Evolutionary conservation across 2,329 filamentous ascomycete species (phyloP), one percentile per base, ranked within the genome.

Genomic region (Colletotrichum sp.): DNA sequence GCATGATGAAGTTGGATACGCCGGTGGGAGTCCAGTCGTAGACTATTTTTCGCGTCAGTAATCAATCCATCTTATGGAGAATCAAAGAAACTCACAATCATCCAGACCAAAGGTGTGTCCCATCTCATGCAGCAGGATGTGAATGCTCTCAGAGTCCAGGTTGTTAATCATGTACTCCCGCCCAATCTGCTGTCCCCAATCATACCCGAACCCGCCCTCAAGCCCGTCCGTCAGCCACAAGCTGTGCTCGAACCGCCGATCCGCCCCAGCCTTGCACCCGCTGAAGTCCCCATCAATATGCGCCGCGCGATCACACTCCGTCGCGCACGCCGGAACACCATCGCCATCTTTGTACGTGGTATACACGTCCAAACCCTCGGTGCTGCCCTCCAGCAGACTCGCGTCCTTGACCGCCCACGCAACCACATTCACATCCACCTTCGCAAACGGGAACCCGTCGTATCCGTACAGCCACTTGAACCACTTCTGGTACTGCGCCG

Each of bases 201-300:
- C 85, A 60, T 86, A 86, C 59, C 87, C 87, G 3, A 85, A 83
- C 63, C 87, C 87, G 32, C 87, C 87, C 6, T 78, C 34, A 71
- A 89, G 82, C 6, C 86, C 87, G 36, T 86, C 85, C 0, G 87
- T 88, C 13, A 89, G 82, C 87, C 87, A 88, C 55, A 89, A 83
- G 5, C 84, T 85, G 78, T 86, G 81, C 77, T 88, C 85, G 74
- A 88, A 89, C 79, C 87, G 87, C 16, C 82, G 78, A 26, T 76
- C 82, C 1, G 82, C 82, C 10, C 85, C 85, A 18, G 81, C 83
- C 10, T 84, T 76, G 77, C 87, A 88, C 21, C 81, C 78, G 72
- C 79, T 80, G 77, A 87, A 87, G 71, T 87, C 81, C 26, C 79
- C 80, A 55, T 87, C 81, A 74, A 85, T 83, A 79, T 88, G 84